These are phyloP conservation scores for Populus tomentosa DNA, from an alignment of 441 rosid genomes.

Conservation along the genomic window DNA sequence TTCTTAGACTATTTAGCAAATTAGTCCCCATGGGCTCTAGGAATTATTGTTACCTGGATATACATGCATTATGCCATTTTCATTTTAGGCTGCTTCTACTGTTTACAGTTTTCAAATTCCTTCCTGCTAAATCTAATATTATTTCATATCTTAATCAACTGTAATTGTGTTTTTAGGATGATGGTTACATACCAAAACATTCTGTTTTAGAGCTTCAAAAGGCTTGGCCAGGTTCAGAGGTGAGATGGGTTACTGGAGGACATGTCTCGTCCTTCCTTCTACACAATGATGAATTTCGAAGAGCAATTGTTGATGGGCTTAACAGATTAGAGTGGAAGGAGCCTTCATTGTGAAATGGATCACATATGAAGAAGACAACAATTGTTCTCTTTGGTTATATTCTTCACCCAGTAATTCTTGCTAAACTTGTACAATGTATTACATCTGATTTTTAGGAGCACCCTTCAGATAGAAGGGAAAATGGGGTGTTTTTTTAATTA, in stretches of 20 bases:
- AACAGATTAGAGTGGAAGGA: constrained; percentile 62
- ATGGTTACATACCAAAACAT: constrained; percentile 93
- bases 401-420: not conserved
- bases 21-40: not conserved
- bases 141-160: not conserved
- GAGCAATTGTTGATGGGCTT: constrained; percentile 59
- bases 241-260: constrained; percentile 98
- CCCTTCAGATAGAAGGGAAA: not conserved
- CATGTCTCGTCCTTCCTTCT: constrained; percentile 86
- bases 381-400: not conserved
- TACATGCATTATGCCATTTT: not conserved
- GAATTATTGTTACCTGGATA: not conserved
- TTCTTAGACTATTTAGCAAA: not conserved
- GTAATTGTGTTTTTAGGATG: constrained; percentile 56
- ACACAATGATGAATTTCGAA: constrained; percentile 71
- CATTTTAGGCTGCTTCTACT: not conserved
- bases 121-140: not conserved
- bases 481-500: constrained; percentile 14
- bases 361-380: not conserved
- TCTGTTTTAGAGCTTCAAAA: constrained; percentile 92
- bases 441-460: constrained; percentile 11
- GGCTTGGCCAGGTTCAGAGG: constrained; percentile 99
- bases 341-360: constrained; percentile 24
- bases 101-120: not conserved
- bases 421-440: constrained; percentile 19